phyloP scores from a whole-genome alignment of 2,329 filamentous ascomycete species.

The Malbranchea cinnamomea region DNA sequence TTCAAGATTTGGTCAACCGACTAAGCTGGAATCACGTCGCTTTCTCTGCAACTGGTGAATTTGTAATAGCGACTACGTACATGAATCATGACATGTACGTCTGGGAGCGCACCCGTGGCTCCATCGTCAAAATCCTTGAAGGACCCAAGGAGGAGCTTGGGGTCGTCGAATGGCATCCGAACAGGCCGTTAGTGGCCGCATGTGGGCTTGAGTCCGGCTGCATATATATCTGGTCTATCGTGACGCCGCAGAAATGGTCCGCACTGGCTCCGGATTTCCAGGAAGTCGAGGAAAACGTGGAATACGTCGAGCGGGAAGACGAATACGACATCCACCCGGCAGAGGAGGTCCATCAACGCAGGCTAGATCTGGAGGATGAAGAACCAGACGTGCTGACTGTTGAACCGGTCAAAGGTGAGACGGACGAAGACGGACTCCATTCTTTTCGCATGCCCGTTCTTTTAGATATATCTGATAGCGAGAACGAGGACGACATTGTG shows the following conservation, averaged over 20 bases:
- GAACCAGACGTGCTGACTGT: conserved; percentile 78
- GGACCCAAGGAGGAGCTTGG: conserved; percentile 93
- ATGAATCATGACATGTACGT: conserved; percentile 99
- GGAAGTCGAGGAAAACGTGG: conserved; percentile 95
- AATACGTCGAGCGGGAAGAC: conserved; percentile 89
- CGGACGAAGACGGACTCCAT: conserved; percentile 37
- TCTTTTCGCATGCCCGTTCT: conserved; percentile 85
- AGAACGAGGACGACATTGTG: conserved; percentile 80
- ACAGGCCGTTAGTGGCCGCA: conserved; percentile 71
- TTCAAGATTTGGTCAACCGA: conserved; percentile 91
- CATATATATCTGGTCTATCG: conserved; percentile 92
- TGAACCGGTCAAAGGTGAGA: conserved; percentile 48
- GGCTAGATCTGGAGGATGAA: conserved; percentile 84
- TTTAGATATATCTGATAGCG: conserved; percentile 83
- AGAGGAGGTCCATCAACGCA: conserved; percentile 82
- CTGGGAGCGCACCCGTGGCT: conserved; percentile 89
- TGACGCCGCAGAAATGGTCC: conserved; percentile 92
- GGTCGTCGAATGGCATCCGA: conserved; percentile 93
- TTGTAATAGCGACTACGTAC: conserved; percentile 89
- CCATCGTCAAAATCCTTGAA: conserved; percentile 89
- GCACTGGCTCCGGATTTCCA: conserved; percentile 91
- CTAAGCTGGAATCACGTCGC: conserved; percentile 95
- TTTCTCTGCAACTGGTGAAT: conserved; percentile 87
- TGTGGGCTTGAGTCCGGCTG: conserved; percentile 85
- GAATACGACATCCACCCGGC: conserved; percentile 96